Base-by-base conservation (phyloP, 257 asterid species). In the Galeopsis tetrahit region DNA sequence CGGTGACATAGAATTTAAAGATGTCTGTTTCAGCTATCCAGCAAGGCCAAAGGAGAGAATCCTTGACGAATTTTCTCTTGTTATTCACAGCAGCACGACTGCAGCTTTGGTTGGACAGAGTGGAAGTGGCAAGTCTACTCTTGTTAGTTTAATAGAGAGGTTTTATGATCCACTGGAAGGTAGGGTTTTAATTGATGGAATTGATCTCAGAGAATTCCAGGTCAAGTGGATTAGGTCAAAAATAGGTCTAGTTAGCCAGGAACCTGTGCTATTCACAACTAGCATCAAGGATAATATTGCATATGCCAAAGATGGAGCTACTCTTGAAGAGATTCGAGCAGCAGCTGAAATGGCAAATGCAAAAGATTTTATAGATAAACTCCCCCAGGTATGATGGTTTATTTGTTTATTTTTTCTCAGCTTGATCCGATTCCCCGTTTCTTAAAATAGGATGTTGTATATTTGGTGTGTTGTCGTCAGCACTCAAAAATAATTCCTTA, bases 181-280 rank as follows among this genome's bases (percentile, higher is more conserved):
- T 40, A 80, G 74, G 49, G 83, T 86, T 36, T 63, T 82, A 7
- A 79, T 84, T 3, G 89, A 82, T 49, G 84, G 88, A 55, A 43
- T 43, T 65, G 75, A 82, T 81, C 73, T 86, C 46, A 77, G 71
- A 69, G 81, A 80, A 9, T 68, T 87, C 72, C 85, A 87, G 48
- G 77, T 84, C 10, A 81, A 75, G 66, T 82, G 89, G 89, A 80
- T 86, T 7, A 82, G 92, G 77, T 80, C 85, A 13, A 85, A 83
- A 61, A 87, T 87, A n/a, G 84, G 87, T 13, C 83, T 87, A 2
- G 92, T 87, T 33, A 83, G 88, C 78, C 92, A 87, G 69, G 92
- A 87, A 72, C 92, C 92, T 11, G 79, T 82, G 13, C 84, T 87
- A 13, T 87, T 87, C 70, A 75, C 85, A 9, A 74, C 71, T 44